Evolutionary conservation across 2,329 filamentous ascomycete genomes (phyloP), one percentile per base, ranked within the genome.

Genomic region (Spiromastix sp.): DNA sequence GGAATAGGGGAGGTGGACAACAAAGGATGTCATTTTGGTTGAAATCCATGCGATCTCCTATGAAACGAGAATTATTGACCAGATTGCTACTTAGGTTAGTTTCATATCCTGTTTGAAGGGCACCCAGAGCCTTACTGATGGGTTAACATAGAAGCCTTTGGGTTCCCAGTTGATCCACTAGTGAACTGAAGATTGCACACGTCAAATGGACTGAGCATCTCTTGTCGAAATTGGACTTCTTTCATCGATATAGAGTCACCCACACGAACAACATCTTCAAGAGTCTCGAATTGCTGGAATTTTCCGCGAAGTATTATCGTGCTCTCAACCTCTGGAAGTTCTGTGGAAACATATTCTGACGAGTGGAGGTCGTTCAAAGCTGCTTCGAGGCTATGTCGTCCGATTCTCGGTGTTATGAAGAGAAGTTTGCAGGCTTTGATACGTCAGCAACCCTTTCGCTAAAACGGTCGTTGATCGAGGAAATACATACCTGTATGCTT

Each of bases 1-100:
- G 85, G 66, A 91, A 91, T 3, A 91, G 68, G 0, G 85, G 84
- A 0, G 84, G 83, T 3, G 83, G 83, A 54, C 84, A 91, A 64
- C 83, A 89, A 8, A 91, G 67, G 5, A 79, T 65, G 50, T 87
- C 81, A 30, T 67, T 63, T 2, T 72, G 60, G 0, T 73, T 77
- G 11, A 89, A 67, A 4, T 72, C 68, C 79, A 86, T 81, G 28
- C 81, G 72, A 55, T 85, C 79, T 36, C 81, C 82, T 32, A 81
- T 79, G 59, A 81, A 81, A 19, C 77, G 71, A 5, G 75, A 70
- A 53, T 81, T 81, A 54, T 81, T 81, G 48, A 77, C 49, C 3
- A 59, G 38, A 29, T 61, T 62, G 38, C 61, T 64, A n/a, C 30
- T 27, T 20, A 12, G 16, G 8, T 42, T 16, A 38, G 32, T 13